phyloP scores from a whole-genome alignment of 352 stramenopile genomes.

The Phytophthora capsici region DNA sequence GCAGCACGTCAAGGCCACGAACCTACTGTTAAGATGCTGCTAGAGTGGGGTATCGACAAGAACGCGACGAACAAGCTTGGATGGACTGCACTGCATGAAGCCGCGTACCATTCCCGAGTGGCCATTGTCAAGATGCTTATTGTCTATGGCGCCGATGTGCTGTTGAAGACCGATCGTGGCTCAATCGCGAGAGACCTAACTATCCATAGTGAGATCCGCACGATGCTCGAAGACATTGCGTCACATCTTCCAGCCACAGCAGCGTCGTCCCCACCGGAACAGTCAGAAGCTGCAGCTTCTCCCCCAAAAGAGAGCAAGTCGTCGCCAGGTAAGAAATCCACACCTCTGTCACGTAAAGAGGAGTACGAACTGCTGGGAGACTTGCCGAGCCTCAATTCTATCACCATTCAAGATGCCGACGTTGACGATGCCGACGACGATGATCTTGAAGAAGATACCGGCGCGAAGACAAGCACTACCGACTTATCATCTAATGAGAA shows the following conservation, averaged over 20 bases:
- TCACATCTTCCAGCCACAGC: slow-evolving; percentile 39
- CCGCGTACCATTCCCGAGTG: slow-evolving; percentile 81
- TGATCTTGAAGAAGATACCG: slow-evolving; percentile 33
- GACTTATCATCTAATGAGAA: slow-evolving; percentile 30
- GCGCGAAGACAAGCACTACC: slow-evolving; percentile 31
- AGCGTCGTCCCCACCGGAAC: slow-evolving; percentile 23
- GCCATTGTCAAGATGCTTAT: slow-evolving; percentile 77
- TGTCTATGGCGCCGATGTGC: slow-evolving; percentile 78
- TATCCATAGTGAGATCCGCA: slow-evolving; percentile 78
- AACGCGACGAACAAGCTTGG: slow-evolving; percentile 76
- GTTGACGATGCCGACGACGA: slow-evolving; percentile 33
- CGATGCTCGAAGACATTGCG: slow-evolving; percentile 77
- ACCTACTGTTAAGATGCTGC: slow-evolving; percentile 70
- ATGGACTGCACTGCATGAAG: slow-evolving; percentile 83
- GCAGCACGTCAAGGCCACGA: slow-evolving; percentile 70
- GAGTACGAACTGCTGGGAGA: slow-evolving; percentile 83
- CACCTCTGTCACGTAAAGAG: slow-evolving; percentile 75
- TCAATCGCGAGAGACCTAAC: slow-evolving; percentile 78
- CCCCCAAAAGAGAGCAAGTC: slow-evolving; percentile 51
- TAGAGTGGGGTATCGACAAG: slow-evolving; percentile 84
- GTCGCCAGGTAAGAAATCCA: slow-evolving; percentile 35
- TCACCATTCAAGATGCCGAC: slow-evolving; percentile 65
- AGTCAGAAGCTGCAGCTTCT: slow-evolving; percentile 10
- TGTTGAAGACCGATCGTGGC: slow-evolving; percentile 68
- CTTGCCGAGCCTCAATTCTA: slow-evolving; percentile 66